A percentile compares a stretch with the other conserved stretches of the same genome.
Evolutionary conservation across 805 yeast species (phyloP).

Genomic region (Metschnikowia henanensis): DNA sequence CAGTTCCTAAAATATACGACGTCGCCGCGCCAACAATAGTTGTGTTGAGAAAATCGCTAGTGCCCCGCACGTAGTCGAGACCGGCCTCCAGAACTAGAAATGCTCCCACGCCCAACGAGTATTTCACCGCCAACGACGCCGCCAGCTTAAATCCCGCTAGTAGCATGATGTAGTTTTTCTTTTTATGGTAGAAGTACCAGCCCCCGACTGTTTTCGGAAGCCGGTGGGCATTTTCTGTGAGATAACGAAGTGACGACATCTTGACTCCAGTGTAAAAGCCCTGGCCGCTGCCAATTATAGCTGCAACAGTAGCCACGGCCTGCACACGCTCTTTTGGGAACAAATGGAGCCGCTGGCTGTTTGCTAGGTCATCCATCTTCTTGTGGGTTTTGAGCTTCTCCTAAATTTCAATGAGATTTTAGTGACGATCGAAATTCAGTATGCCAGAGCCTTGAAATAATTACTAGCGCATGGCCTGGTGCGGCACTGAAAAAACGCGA

Average conservation of each 20-base stretch:
- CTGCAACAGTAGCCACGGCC: constrained; percentile 37
- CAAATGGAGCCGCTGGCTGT: constrained; percentile 48
- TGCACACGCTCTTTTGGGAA: constrained; percentile 47
- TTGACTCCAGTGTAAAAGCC: constrained; percentile 66
- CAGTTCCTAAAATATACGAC: constrained; percentile 53
- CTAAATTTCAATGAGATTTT: too few species aligned
- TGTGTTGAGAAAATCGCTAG: constrained; percentile 62
- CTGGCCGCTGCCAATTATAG: constrained; percentile 44
- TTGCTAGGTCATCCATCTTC: neutral
- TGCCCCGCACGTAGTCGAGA: constrained; percentile 51
- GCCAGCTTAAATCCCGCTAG: constrained; percentile 54
- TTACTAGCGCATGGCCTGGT: too few species aligned
- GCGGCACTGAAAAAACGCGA: too few species aligned
- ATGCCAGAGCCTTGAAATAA: too few species aligned
- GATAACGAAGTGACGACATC: constrained; percentile 53
- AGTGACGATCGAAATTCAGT: too few species aligned
- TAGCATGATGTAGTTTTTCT: constrained; percentile 74
- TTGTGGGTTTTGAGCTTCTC: neutral
- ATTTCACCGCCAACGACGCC: constrained; percentile 33
- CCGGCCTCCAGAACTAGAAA: constrained; percentile 63
- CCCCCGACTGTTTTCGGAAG: constrained; percentile 77
- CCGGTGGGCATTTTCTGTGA: constrained; percentile 82
- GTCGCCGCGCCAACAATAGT: constrained; percentile 52
- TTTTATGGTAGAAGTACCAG: constrained; percentile 86
- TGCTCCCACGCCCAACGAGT: constrained; percentile 44